Percentiles rank a stretch among this genome's conserved stretches.
phyloP scores from a whole-genome alignment of 2,329 filamentous ascomycete species.

The Pestalotiopsis sp. region DNA sequence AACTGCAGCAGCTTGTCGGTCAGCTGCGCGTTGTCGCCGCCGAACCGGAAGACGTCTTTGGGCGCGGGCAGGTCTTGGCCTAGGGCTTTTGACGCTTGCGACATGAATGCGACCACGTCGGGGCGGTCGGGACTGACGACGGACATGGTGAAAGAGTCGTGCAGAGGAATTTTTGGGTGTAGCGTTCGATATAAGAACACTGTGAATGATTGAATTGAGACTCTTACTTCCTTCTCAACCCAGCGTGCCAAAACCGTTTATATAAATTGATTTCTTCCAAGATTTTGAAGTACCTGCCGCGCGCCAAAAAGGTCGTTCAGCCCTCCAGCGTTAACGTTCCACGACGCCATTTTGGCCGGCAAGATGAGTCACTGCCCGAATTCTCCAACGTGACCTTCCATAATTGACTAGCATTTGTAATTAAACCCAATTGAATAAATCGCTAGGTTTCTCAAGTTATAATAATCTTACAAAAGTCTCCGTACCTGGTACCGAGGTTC shows the following conservation, averaged over 20 bases:
- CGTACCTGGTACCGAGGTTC: no score
- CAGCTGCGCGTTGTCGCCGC: slow-evolving; percentile 19
- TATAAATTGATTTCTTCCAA: no score
- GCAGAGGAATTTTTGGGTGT: not conserved
- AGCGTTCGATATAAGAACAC: no score
- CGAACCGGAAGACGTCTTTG: slow-evolving; percentile 32
- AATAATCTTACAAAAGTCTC: no score
- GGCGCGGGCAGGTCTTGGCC: slow-evolving; percentile 23
- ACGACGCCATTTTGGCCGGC: not conserved
- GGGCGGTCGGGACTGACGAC: slow-evolving; percentile 22
- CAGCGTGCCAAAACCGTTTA: no score
- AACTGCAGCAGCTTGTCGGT: slow-evolving; percentile 22
- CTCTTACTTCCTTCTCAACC: no score
- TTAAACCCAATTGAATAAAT: no score
- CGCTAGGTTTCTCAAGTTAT: no score
- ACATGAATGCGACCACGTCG: slow-evolving; percentile 30
- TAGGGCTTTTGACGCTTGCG: slow-evolving; percentile 24
- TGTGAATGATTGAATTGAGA: no score
- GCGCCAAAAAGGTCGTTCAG: not conserved
- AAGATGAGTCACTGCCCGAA: not conserved
- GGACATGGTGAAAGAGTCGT: slow-evolving; percentile 18
- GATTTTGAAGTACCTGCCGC: no score
- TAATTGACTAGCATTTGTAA: no score
- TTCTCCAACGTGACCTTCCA: not conserved
- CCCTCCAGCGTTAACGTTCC: not conserved